Evolutionary conservation across 163 green algal species (phyloP).

Genomic region (Chloroidium sp.): DNA sequence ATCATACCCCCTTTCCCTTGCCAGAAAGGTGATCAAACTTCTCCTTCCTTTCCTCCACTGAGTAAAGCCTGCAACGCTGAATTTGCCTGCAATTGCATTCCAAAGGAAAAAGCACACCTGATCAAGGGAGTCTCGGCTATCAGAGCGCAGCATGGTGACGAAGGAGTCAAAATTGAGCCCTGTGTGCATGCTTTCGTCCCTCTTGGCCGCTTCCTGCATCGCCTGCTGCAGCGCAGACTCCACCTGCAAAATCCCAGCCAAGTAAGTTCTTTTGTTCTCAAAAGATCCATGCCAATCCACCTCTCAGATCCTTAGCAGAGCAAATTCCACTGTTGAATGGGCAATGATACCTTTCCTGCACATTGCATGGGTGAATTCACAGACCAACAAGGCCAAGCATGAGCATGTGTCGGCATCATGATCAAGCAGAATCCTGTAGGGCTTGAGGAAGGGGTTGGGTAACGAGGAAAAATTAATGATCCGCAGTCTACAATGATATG

Average conservation of each 20-base stretch:
- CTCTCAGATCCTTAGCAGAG: too few species aligned
- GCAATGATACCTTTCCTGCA: too few species aligned
- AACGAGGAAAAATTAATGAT: too few species aligned
- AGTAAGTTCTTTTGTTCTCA: neutral
- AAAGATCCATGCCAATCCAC: neutral
- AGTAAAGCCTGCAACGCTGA: neutral
- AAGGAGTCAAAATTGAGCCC: slow-evolving; percentile 36
- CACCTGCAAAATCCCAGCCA: slow-evolving; percentile 14
- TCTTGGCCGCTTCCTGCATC: slow-evolving; percentile 22
- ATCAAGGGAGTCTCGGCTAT: slow-evolving; percentile 15
- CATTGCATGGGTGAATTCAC: too few species aligned
- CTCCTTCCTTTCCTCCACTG: neutral
- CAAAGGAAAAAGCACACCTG: neutral
- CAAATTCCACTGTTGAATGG: too few species aligned
- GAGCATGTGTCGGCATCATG: too few species aligned
- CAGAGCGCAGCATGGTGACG: slow-evolving; percentile 36
- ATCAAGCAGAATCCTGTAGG: too few species aligned
- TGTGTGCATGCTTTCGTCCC: slow-evolving; percentile 27
- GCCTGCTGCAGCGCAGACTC: slow-evolving; percentile 26
- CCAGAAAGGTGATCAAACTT: neutral
- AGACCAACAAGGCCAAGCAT: too few species aligned
- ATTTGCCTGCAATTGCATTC: too few species aligned
- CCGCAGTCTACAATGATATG: too few species aligned
- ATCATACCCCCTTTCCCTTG: neutral
- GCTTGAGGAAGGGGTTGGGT: too few species aligned